A percentile compares a stretch with the other conserved stretches of the same genome.
Conservation (phyloP, 1,284 basidiomycete species). For the Cryptococcus deneoformans region DNA sequence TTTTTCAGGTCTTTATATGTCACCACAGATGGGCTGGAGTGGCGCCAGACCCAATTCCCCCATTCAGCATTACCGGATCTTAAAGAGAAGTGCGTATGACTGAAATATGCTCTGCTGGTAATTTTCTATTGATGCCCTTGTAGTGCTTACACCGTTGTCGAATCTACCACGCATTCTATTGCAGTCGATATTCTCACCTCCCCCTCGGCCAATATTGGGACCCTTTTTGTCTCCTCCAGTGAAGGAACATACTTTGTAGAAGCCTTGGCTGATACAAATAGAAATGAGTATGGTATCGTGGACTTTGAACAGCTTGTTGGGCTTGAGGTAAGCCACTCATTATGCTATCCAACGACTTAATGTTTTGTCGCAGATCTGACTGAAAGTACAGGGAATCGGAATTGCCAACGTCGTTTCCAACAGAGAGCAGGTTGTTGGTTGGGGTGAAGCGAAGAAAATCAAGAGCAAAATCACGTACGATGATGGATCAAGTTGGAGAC, state of each 20-base stretch:
- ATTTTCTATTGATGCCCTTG: not conserved
- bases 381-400: constrained; percentile 62
- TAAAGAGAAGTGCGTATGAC: constrained; percentile 19
- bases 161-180: constrained; percentile 86
- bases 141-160: constrained; percentile 94
- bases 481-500: constrained; percentile 80
- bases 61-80: constrained; percentile 45
- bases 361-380: not conserved
- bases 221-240: constrained; percentile 89
- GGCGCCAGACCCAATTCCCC: constrained; percentile 55
- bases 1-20: constrained; percentile 67
- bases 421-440: constrained; percentile 70
- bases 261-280: constrained; percentile 83
- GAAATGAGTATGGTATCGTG: constrained; percentile 82
- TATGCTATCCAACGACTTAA: not conserved
- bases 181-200: constrained; percentile 88
- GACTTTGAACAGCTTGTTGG: constrained; percentile 91
- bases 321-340: constrained; percentile 57
- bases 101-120: not conserved
- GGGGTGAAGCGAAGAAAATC: constrained; percentile 63
- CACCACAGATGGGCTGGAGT: constrained; percentile 71
- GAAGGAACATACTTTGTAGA: constrained; percentile 96
- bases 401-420: constrained; percentile 86
- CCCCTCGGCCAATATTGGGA: constrained; percentile 71
- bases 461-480: constrained; percentile 84